These are phyloP conservation scores for Entomortierella beljakovae DNA, from an alignment of 192 early-diverging fungal species.

Conservation along the genomic window DNA sequence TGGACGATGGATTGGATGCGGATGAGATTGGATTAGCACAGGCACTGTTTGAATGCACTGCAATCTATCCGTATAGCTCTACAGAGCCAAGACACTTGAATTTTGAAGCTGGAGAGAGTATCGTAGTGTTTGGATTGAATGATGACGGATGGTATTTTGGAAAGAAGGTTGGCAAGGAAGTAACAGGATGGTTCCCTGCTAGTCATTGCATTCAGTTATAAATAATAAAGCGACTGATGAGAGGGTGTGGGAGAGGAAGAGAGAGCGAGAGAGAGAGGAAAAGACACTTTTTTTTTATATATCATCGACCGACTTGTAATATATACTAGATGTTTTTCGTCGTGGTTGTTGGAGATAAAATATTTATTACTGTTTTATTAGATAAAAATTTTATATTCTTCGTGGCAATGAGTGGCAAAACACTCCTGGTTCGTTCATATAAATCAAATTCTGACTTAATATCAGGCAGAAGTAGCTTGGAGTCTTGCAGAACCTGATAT, in stretches of 20 bases:
- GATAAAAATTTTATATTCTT: no score
- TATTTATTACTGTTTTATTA: no score
- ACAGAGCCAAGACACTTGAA: constrained; percentile 39
- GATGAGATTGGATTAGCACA: constrained; percentile 49
- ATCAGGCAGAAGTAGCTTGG: no score
- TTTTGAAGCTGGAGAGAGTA: constrained; percentile 53
- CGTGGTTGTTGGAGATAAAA: no score
- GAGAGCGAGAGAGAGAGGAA: neutral
- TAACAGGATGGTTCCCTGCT: constrained; percentile 48
- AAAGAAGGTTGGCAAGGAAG: constrained; percentile 48
- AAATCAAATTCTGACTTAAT: no score
- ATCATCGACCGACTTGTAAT: no score
- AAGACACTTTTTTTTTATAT: no score
- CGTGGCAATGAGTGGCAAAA: no score
- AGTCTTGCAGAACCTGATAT: no score
- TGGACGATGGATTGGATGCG: constrained; percentile 45
- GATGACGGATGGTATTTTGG: constrained; percentile 54
- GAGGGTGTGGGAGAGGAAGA: neutral
- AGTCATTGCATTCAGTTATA: constrained; percentile 45
- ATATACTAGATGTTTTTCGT: no score
- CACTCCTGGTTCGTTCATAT: no score
- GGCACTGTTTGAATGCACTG: constrained; percentile 50
- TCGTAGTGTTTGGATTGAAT: constrained; percentile 51
- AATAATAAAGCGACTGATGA: neutral
- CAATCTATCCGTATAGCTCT: constrained; percentile 44